Evolutionary conservation across 371 early-diverging fungal genomes (phyloP).

Genomic region (Zychaea mexicana): DNA sequence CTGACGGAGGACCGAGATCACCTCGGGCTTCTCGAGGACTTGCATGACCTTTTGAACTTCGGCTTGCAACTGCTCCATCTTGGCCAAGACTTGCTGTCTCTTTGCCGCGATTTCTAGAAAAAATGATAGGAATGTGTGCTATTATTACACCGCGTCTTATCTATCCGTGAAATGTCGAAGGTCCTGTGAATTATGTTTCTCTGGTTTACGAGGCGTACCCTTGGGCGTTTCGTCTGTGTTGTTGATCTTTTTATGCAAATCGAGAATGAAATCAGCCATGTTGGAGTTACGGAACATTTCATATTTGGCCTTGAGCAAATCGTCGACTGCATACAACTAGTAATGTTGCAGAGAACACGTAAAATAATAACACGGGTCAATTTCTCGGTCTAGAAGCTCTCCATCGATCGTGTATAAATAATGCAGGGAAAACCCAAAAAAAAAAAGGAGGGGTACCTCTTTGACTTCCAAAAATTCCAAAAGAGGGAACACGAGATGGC

Average conservation of each 20-base stretch:
- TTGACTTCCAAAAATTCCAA: constrained; percentile 84
- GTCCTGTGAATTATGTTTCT: not conserved
- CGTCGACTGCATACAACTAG: constrained; percentile 75
- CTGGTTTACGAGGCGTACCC: constrained; percentile 37
- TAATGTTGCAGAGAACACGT: not conserved
- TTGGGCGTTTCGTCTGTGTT: constrained; percentile 67
- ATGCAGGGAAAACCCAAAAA: not conserved
- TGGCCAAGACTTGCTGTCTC: constrained; percentile 72
- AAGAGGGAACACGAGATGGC: constrained; percentile 89
- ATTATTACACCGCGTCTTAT: not conserved
- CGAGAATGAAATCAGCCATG: constrained; percentile 91
- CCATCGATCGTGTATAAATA: not conserved
- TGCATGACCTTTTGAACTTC: constrained; percentile 85
- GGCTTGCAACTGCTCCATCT: constrained; percentile 73
- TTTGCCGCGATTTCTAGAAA: constrained; percentile 70
- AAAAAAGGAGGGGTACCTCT: constrained; percentile 50
- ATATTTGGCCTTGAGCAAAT: constrained; percentile 84
- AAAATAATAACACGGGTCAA: not conserved
- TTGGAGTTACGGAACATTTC: constrained; percentile 84
- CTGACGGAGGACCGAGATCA: constrained; percentile 85
- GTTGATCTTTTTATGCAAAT: constrained; percentile 80
- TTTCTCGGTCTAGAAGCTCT: not conserved
- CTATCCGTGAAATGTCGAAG: not conserved
- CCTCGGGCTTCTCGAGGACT: constrained; percentile 89
- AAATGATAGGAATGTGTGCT: not conserved